These are phyloP conservation scores for Thermomyces lanuginosus DNA, from an alignment of 2,329 filamentous ascomycete species.

Conservation along the genomic window DNA sequence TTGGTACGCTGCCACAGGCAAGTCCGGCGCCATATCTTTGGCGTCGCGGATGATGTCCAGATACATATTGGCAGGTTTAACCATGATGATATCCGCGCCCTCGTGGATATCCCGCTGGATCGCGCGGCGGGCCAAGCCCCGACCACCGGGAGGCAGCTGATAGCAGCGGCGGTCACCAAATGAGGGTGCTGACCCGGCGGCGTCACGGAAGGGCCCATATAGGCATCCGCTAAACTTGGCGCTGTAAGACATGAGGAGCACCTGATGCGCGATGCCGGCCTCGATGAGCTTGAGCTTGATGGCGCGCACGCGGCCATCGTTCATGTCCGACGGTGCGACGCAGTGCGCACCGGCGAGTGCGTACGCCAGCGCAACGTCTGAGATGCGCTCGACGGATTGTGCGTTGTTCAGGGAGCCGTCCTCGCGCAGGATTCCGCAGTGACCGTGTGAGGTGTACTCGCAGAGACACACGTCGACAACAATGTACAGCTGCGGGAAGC, in stretches of 20 bases:
- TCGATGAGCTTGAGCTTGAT: constrained; percentile 98
- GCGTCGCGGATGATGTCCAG: constrained; percentile 96
- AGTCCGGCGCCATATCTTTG: constrained; percentile 79
- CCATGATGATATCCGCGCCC: constrained; percentile 97
- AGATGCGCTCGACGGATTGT: constrained; percentile 83
- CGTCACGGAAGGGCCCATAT: constrained; percentile 94
- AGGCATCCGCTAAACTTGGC: constrained; percentile 95
- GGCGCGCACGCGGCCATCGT: constrained; percentile 88
- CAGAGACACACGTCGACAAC: constrained; percentile 89
- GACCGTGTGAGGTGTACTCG: constrained; percentile 95
- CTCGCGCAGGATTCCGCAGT: constrained; percentile 88
- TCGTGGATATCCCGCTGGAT: constrained; percentile 82
- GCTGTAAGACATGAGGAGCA: constrained; percentile 91
- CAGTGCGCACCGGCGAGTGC: constrained; percentile 92
- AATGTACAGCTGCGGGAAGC: constrained; percentile 84
- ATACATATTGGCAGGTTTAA: constrained; percentile 91
- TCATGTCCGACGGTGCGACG: constrained; percentile 96
- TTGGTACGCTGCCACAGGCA: constrained; percentile 91
- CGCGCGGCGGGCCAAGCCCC: constrained; percentile 77
- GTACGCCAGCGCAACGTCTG: constrained; percentile 94
- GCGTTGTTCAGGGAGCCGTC: constrained; percentile 88
- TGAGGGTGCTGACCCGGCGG: constrained; percentile 73
- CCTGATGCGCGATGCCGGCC: constrained; percentile 76
- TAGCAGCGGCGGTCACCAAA: constrained; percentile 96
- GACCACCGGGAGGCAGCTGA: constrained; percentile 81